Base-by-base conservation (phyloP, 2,329 filamentous ascomycete species). In the Lachnellula arida region DNA sequence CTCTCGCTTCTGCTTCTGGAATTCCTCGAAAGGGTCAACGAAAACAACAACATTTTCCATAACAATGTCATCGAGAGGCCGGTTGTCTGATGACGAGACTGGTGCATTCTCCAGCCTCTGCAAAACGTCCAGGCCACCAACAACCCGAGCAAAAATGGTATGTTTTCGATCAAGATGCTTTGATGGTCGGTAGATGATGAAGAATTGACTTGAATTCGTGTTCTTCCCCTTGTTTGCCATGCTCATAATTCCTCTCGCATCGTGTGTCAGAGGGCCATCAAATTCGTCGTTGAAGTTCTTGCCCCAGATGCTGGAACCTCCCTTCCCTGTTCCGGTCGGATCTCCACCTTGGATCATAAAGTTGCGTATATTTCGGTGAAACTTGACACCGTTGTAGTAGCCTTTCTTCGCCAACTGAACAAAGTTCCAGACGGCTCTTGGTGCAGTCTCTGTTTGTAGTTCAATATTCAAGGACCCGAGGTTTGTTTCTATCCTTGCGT, bases 181-280 rank as follows among this genome's bases (percentile, higher is more conserved):
- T 0, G 87, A 84, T 1, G 88, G 79, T 50, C 90, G 86, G 72
- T 99, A 99, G 0, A 88, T 89, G 68, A 99, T 88, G 77, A 97
- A 99, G 70, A 86, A 99, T 72, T 99, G 94, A 64, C 85, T 90
- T 8, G 89, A 94, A 73, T 99, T 99, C 22, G 93, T 97, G 69
- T 97, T 93, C 69, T 97, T 97, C 56, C 94, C 94, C 71, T 99
- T 99, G 73, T 99, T 99, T 42, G 94, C 94, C 94, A 99, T 99
- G 63, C 87, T 91, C 25, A 95, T 69, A 0, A 92, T 82, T 12
- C 94, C 94, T 28, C 92, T 80, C 0, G 80, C 75, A 67, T 91
- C 87, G 67, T 99, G 94, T n/a, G 86, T 88, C 42, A 91, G 73
- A 0, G 93, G 91, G 0, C 92, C 91, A 15, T 97, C 91, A 60